phyloP scores from a whole-genome alignment of 2,329 filamentous ascomycete species.

The Colletotrichum sojae region DNA sequence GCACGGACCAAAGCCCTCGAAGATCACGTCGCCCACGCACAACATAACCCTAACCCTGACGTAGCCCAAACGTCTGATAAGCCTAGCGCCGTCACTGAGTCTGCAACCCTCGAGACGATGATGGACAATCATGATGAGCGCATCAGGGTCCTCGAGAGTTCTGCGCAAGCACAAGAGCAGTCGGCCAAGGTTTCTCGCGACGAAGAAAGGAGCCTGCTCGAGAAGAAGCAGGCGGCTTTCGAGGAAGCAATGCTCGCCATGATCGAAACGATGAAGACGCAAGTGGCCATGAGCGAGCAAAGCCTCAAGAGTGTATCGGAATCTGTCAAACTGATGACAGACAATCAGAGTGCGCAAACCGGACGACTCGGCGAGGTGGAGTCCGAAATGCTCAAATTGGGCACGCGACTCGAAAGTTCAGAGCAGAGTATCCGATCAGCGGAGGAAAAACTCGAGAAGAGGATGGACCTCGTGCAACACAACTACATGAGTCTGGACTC shows the following conservation, averaged over 20 bases:
- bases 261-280: slow-evolving; percentile 20
- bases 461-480: slow-evolving; percentile 51
- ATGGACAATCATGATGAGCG: slow-evolving; percentile 21
- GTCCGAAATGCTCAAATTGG: neutral
- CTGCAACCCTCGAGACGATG: slow-evolving; percentile 3
- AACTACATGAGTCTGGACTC: slow-evolving; percentile 57
- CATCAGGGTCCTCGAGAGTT: slow-evolving; percentile 16
- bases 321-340: neutral
- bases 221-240: neutral
- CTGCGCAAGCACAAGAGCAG: too few species aligned
- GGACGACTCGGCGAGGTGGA: neutral
- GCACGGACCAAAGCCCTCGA: slow-evolving; percentile 4
- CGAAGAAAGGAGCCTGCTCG: too few species aligned
- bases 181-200: neutral
- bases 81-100: neutral
- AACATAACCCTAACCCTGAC: neutral
- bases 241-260: neutral
- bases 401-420: neutral
- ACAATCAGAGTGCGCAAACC: neutral
- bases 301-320: slow-evolving; percentile 26
- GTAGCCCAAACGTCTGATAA: slow-evolving; percentile 1
- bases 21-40: slow-evolving; percentile 2
- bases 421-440: slow-evolving; percentile 13
- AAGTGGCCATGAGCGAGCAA: slow-evolving; percentile 24
- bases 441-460: slow-evolving; percentile 46